Evolutionary conservation across 2,329 filamentous ascomycete genomes (phyloP), one percentile per base, ranked within the genome.

Genomic region (Fusarium sp.): DNA sequence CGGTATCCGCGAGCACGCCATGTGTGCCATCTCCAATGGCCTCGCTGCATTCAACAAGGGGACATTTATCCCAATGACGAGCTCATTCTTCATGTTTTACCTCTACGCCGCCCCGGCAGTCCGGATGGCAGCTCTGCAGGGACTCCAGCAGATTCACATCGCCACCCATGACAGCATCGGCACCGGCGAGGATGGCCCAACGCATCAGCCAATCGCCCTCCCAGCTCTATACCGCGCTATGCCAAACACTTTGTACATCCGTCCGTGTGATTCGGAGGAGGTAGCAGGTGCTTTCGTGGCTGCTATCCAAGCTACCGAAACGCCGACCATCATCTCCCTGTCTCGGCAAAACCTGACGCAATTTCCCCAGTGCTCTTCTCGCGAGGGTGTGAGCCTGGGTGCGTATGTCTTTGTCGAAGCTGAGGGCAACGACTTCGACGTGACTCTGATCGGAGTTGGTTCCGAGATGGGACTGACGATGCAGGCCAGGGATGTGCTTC

Each of bases 41-140:
- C 80, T 92, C 5, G 89, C 90, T 0, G 90, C 90, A 1, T 92
- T 85, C 68, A 83, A 84, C 67, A 87, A 84, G 39, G 87, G 85
- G 23, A 89, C 88, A 0, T 86, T 91, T 71, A 80, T 92, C 9
- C 89, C 89, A 0, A 81, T 91, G 39, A 92, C 89, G 1, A 87
- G 87, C 0, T 86, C 85, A 3, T 92, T 91, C 81, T 91, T 91
- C 83, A 91, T 92, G 88, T 91, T 91, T 79, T 91, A 91, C 74
- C 79, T 84, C 23, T 88, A 89, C 66, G 89, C 89, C 13, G 89
- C 89, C 0, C 87, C 89, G 0, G 89, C 85, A 6, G 85, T 91
- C 2, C 87, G 90, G 18, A 91, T 92, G 89, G 89, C 88, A 10
- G 89, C 89, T 4, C 83, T 91, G 2, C 86, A 89, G 61, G 79